Evolutionary conservation across 768 basidiomycete species (phyloP), one percentile per base, ranked within the genome.

Genomic region (Steccherinum ochraceum): DNA sequence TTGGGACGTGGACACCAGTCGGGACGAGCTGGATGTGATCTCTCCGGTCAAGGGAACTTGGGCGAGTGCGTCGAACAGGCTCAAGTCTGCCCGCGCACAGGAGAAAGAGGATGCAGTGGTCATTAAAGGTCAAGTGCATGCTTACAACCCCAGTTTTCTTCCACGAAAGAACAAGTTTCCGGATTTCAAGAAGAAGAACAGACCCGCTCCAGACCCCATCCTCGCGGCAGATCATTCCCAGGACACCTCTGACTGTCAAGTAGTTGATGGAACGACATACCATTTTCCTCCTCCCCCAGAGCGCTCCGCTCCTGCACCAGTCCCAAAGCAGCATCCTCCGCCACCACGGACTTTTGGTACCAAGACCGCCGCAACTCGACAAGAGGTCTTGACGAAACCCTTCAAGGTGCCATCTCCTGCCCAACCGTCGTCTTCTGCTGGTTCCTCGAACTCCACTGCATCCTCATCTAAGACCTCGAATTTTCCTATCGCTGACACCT

Each of bases 301-400:
- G 30, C 7, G 7, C 30, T 35, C 16, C 7, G 30, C 30, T 35
- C 30, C 30, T 35, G 30, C 30, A 7, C n/a, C n/a, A n/a, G n/a
- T n/a, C n/a, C n/a, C n/a, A n/a, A n/a, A n/a, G n/a, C n/a, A n/a
- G n/a, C n/a, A n/a, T n/a, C n/a, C 51, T 2, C 43, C 51, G 1
- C 58, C 58, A 0, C 57, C 58, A 13, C 54, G 54, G 0, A 24
- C 39, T 1, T 26, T 2, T 30, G 40, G 16, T 25, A 55, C 20
- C 46, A 41, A 21, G 16, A 30, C 24, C 1, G 35, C 30, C 21
- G 27, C 48, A 11, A 27, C 40, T 16, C 24, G 44, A 5, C 11
- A 16, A 16, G 43, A 23, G 21, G 12, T n/a, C n/a, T n/a, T n/a
- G n/a, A n/a, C n/a, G n/a, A n/a, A n/a, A n/a, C n/a, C n/a, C n/a